Percentiles rank a stretch among this genome's conserved stretches.
Evolutionary conservation across 2,329 filamentous ascomycete species (phyloP).

Genomic region (Aspergillus piperis): DNA sequence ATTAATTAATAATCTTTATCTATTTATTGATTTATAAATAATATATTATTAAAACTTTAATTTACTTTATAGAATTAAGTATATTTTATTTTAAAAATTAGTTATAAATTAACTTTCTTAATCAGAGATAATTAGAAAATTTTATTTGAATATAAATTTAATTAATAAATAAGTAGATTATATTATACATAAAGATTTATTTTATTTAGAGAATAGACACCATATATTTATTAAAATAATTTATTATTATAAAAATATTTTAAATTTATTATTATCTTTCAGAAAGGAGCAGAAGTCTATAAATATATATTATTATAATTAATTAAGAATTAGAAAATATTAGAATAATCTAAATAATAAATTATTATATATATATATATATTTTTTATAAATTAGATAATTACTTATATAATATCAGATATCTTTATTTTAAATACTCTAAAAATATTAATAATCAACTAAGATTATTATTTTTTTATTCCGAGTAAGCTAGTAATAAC

Average conservation of each 20-base stretch:
- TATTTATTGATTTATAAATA: too few relatives aligned
- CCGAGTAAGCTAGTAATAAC: neutral
- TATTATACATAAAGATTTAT: neutral
- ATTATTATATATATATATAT: neutral
- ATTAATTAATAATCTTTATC: too few relatives aligned
- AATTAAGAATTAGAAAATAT: neutral
- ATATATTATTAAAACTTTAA: neutral
- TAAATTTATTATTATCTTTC: neutral
- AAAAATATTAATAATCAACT: neutral
- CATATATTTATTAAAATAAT: neutral
- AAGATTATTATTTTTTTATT: neutral
- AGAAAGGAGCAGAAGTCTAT: neutral
- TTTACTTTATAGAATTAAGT: neutral
- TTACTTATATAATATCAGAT: too few relatives aligned
- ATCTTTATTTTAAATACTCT: neutral
- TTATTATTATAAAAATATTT: neutral
- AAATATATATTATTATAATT: neutral
- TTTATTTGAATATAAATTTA: neutral
- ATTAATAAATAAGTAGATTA: neutral
- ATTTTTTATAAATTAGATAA: neutral
- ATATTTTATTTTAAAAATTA: too few relatives aligned
- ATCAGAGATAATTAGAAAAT: neutral
- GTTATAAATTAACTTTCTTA: too few relatives aligned
- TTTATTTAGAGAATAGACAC: neutral
- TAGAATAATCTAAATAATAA: neutral